Base-by-base conservation (phyloP, 140 eudicot species). In the Ambrosia hybrid region DNA sequence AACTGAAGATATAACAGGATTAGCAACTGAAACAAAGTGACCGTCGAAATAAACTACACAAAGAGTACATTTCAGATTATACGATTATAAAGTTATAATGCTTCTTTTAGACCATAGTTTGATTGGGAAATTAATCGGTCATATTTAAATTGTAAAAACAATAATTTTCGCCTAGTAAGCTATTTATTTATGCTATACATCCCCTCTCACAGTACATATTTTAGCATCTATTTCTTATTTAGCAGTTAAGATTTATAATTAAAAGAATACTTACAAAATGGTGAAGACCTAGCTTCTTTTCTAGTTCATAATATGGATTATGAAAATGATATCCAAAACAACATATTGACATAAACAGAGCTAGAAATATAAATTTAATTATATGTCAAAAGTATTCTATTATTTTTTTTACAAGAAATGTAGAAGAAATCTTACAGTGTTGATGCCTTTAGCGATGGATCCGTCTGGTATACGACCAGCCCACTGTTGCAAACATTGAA, bases 391-490 rank as follows among this genome's bases (percentile, higher is more conserved):
- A 56, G 3, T 15, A 56, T 33, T 58, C 2, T 58, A 4, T 26
- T 13, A 26, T 51, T 5, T 49, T 33, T 41, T 21, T 21, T 21
- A 62, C 53, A 59, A 51, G 58, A 26, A 59, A 57, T 48, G 57
- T 2, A 37, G 53, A 76, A 57, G 65, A 41, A 36, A 41, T 48
- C 91, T 90, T 87, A 87, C 97, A 43, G 79, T 76, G 87, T 59
- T 78, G 84, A 74, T 73, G 83, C 77, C 57, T 63, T 73, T 83
- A 45, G 87, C 62, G 76, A 83, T 65, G 61, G 95, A 81, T 62
- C 90, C 91, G 37, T 76, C 67, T 71, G 98, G 98, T 78, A 92
- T 83, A 81, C 81, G 86, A 77, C 96, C 87, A 70, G 98, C 98
- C 98, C 98, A 92, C 98, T 92, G 83, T 71, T 71, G 61, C 46